Base-by-base conservation (phyloP, 768 basidiomycete species). In the Hygrocybe punicea region DNA sequence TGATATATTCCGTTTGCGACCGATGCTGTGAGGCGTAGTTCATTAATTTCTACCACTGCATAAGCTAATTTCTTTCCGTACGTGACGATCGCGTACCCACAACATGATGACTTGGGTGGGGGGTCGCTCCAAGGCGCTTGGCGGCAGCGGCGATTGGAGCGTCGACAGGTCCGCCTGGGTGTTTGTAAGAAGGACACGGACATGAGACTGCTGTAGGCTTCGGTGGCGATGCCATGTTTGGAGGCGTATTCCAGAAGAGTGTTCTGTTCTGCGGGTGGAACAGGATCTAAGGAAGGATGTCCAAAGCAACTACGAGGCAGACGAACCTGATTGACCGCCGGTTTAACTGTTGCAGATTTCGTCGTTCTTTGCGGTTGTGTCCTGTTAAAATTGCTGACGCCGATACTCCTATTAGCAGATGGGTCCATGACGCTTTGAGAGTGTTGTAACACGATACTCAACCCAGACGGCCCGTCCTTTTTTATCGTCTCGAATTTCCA, bases 21-120 rank as follows among this genome's bases (percentile, higher is more conserved):
- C 85, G 16, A 86, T 89, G 5, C 85, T 86, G 49, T 14, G 53
- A 6, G 29, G 8, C 4, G 29, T 29, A 29, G n/a, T 24, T 8
- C 16, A 29, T 33, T 10, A 2, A 33, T 51, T 11, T 42, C 23
- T 13, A 21, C 16, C 3, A 6, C n/a, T 8, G 8, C n/a, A 21
- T 36, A 4, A 52, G 17, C 13, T 13, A 14, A 39, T 13, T 10
- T 11, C 8, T 16, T n/a, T 29, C 70, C 79, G 51, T 65, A 84
- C 84, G 87, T 89, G 58, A 89, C 84, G 48, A 88, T 80, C 5
- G 83, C 81, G 2, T 2, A 83, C 83, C 89, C 89, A 91, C 1
- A 79, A 71, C 50, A 91, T 79, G 21, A 91, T 71, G 34, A 89
- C 83, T 62, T 91, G 89, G 1, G 79, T 81, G 0, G n/a, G 83